These are phyloP conservation scores for Gossypium gossypioides DNA, from an alignment of 441 rosid species.

Conservation along the genomic window DNA sequence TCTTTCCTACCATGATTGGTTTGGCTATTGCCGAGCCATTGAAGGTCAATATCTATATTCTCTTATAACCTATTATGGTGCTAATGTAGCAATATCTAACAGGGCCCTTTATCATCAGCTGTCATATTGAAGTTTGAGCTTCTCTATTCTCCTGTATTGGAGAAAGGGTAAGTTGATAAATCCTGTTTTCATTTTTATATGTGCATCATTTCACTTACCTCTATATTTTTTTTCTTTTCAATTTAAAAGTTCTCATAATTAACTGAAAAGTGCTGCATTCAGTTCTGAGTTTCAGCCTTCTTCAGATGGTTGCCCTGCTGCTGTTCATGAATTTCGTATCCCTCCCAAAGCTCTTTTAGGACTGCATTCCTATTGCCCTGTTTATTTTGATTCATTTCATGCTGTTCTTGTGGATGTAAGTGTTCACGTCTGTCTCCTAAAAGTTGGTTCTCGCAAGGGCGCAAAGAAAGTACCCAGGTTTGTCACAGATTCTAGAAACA, in stretches of 20 bases:
- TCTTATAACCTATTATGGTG: not conserved
- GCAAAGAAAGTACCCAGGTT: slow-evolving; percentile 50
- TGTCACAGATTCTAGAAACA: slow-evolving; percentile 22
- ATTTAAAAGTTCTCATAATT: not conserved
- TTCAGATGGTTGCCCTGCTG: slow-evolving; percentile 47
- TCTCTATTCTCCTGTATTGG: slow-evolving; percentile 51
- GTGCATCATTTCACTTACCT: not conserved
- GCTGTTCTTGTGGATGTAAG: slow-evolving; percentile 73
- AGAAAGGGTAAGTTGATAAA: slow-evolving; percentile 33
- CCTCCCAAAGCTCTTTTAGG: slow-evolving; percentile 90
- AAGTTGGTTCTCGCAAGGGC: slow-evolving; percentile 39
- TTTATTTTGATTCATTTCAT: slow-evolving; percentile 76
- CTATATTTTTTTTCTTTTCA: not conserved
- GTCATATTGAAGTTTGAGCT: slow-evolving; percentile 89
- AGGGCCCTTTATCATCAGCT: slow-evolving; percentile 72
- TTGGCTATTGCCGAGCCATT: not conserved
- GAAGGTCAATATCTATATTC: not conserved
- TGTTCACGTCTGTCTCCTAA: slow-evolving; percentile 60
- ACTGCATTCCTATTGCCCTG: slow-evolving; percentile 92
- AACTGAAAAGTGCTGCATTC: slow-evolving; percentile 20
- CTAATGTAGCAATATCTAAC: slow-evolving; percentile 16
- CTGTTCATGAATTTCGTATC: slow-evolving; percentile 77
- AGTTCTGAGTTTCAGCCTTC: slow-evolving; percentile 44
- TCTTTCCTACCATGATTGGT: slow-evolving; percentile 3
- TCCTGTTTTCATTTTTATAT: not conserved